Percentiles rank a stretch among this genome's conserved stretches.
These are phyloP conservation scores for Microthlaspi erraticum DNA, from an alignment of 345 rosid species.

Conservation along the genomic window DNA sequence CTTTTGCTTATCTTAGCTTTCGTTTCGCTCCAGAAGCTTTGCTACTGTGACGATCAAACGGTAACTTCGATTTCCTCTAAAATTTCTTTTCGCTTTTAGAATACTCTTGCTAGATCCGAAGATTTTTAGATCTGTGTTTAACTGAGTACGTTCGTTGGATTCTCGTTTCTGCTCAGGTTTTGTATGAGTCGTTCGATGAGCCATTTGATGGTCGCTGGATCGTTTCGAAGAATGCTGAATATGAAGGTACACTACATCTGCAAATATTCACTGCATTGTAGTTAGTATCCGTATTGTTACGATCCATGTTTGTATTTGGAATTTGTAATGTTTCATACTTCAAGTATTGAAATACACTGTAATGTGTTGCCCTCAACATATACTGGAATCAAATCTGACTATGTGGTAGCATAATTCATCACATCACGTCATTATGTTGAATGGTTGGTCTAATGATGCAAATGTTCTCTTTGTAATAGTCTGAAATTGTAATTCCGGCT, in stretches of 20 bases:
- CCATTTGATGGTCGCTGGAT: slow-evolving; percentile 79
- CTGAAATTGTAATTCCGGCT: not conserved
- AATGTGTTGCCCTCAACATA: not conserved
- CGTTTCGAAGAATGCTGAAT: slow-evolving; percentile 68
- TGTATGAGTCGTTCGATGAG: slow-evolving; percentile 77
- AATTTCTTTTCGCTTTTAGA: not conserved
- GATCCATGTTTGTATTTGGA: slow-evolving; percentile 2
- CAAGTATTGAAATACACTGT: not conserved
- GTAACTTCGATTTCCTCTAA: slow-evolving; percentile 36
- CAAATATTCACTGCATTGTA: not conserved
- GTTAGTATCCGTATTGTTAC: slow-evolving; percentile 10
- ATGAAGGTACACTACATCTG: slow-evolving; percentile 50
- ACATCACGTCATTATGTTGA: not conserved
- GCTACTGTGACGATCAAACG: slow-evolving; percentile 60
- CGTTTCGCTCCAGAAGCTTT: slow-evolving; percentile 54
- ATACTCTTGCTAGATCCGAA: slow-evolving; percentile 24
- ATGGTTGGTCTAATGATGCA: slow-evolving; percentile 8
- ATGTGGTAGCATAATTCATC: not conserved
- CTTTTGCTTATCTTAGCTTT: slow-evolving; percentile 54
- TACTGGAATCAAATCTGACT: slow-evolving; percentile 20
- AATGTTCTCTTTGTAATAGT: not conserved
- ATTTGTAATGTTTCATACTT: not conserved
- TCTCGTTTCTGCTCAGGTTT: slow-evolving; percentile 51
- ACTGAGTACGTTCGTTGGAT: slow-evolving; percentile 14
- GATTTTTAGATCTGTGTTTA: slow-evolving; percentile 24